Evolutionary conservation across 495 filamentous ascomycete genomes (phyloP).

Genomic region (Alectoria sarmentosa): DNA sequence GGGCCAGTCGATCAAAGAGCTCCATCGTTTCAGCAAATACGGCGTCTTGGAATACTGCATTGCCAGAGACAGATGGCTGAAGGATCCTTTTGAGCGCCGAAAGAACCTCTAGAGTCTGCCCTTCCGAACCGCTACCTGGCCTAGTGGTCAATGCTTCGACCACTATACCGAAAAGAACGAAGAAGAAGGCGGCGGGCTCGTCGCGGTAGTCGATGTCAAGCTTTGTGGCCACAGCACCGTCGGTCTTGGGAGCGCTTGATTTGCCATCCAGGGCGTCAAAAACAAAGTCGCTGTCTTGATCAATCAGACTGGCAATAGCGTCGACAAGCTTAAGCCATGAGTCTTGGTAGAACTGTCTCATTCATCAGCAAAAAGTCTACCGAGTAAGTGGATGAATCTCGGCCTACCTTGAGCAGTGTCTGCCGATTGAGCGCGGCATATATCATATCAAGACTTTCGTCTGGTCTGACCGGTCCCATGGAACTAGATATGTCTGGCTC

Average conservation of each 20-base stretch:
- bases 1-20: constrained; percentile 79
- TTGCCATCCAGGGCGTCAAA: constrained; percentile 95
- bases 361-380: not conserved
- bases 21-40: constrained; percentile 98
- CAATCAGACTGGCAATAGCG: constrained; percentile 94
- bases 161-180: constrained; percentile 92
- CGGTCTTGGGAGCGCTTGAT: constrained; percentile 31
- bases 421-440: constrained; percentile 93
- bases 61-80: constrained; percentile 87
- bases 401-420: constrained; percentile 65
- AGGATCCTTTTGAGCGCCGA: constrained; percentile 92
- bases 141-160: constrained; percentile 90
- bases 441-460: constrained; percentile 77
- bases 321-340: constrained; percentile 96
- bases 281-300: constrained; percentile 94
- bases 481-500: constrained; percentile 95
- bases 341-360: constrained; percentile 79
- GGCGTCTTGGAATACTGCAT: constrained; percentile 90
- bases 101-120: constrained; percentile 83
- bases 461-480: constrained; percentile 57
- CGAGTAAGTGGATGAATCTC: not conserved
- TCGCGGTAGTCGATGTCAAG: constrained; percentile 92
- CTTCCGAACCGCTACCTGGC: constrained; percentile 61
- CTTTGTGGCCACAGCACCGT: constrained; percentile 28
- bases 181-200: constrained; percentile 98